A percentile compares a stretch with the other conserved stretches of the same genome.
These are phyloP conservation scores for Aspergillus sergii DNA, from an alignment of 2,329 filamentous ascomycete species.

Conservation along the genomic window DNA sequence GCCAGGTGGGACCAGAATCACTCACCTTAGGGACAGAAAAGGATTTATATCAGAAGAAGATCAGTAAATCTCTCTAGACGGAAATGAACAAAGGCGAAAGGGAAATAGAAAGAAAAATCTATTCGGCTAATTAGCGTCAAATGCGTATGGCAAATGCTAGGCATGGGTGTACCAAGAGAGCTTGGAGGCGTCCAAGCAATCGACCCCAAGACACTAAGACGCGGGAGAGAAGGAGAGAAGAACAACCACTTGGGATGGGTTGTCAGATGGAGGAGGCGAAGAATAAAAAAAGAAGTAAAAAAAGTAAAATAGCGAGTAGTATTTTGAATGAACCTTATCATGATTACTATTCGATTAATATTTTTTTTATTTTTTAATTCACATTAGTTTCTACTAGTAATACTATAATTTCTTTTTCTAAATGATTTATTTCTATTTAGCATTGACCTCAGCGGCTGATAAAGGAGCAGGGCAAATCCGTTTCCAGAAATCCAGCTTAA, in stretches of 20 bases:
- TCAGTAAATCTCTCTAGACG: neutral
- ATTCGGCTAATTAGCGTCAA: neutral
- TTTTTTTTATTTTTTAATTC: neutral
- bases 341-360: neutral
- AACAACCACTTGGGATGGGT: neutral
- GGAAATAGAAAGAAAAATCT: constrained; percentile 11
- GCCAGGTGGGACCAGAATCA: neutral
- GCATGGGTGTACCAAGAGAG: neutral
- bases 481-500: neutral
- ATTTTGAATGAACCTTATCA: neutral
- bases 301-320: neutral
- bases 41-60: neutral
- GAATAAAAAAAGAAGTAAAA: neutral
- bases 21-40: constrained; percentile 1
- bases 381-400: neutral
- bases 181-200: neutral
- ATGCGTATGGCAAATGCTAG: neutral
- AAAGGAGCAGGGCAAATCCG: neutral
- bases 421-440: neutral
- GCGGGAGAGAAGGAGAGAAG: constrained; percentile 7
- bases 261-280: neutral
- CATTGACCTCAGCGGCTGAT: constrained; percentile 1
- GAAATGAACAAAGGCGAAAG: constrained; percentile 9
- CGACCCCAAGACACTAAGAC: constrained; percentile 2
- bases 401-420: neutral